A percentile compares a stretch with the other conserved stretches of the same genome.
phyloP scores from a whole-genome alignment of 176 grass and related monocot species.

The Oryza meyeriana region DNA sequence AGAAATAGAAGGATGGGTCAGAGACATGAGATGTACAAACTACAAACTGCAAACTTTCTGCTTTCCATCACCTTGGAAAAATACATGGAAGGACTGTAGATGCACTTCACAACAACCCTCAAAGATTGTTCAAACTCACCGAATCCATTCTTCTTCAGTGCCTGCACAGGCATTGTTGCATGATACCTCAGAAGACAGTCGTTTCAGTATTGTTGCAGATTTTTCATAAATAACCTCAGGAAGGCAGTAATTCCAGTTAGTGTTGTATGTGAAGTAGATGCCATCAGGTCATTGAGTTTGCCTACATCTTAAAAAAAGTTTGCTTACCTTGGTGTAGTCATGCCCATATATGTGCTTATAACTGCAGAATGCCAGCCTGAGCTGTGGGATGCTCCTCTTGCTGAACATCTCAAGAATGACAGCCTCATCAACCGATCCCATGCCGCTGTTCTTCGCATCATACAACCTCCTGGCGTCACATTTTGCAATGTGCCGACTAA shows the following conservation, averaged over 20 bases:
- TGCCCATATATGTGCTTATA: slow-evolving; percentile 93
- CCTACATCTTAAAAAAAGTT: too few relatives aligned
- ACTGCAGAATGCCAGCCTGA: slow-evolving; percentile 76
- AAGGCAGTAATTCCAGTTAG: neutral
- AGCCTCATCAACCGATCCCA: slow-evolving; percentile 56
- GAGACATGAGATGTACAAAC: neutral
- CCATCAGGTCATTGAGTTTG: neutral
- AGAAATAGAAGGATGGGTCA: slow-evolving; percentile 26
- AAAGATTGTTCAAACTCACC: slow-evolving; percentile 74
- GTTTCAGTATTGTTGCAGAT: neutral
- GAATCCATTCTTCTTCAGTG: slow-evolving; percentile 47
- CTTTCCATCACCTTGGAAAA: slow-evolving; percentile 72
- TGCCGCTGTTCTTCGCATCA: slow-evolving; percentile 48
- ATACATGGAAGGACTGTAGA: slow-evolving; percentile 78
- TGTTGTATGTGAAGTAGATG: neutral
- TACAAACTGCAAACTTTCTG: neutral
- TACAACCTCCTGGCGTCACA: slow-evolving; percentile 86
- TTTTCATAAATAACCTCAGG: neutral
- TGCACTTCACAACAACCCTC: slow-evolving; percentile 69
- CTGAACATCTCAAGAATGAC: slow-evolving; percentile 85
- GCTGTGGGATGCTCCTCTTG: slow-evolving; percentile 95
- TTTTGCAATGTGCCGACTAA: slow-evolving; percentile 84
- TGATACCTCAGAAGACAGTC: neutral
- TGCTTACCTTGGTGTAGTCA: slow-evolving; percentile 78
- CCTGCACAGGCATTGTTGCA: slow-evolving; percentile 39